These are phyloP conservation scores for Plasmodium chabaudi DNA, from an alignment of 169 alveolate species.

Conservation along the genomic window DNA sequence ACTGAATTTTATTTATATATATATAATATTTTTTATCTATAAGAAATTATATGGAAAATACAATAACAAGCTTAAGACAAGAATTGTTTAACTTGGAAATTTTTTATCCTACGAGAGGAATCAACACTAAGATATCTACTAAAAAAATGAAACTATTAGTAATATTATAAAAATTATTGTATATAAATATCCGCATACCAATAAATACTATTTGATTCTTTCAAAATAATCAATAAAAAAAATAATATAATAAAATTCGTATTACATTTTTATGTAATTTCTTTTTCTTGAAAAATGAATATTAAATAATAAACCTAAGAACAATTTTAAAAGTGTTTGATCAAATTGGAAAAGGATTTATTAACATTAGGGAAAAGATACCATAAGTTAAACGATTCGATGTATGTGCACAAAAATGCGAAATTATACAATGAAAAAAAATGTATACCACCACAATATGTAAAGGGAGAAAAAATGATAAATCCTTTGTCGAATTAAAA, in stretches of 20 bases:
- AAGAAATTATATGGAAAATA: no score
- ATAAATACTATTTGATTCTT: no score
- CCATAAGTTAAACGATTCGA: constrained; percentile 5
- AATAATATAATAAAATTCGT: neutral
- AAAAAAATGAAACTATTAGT: no score
- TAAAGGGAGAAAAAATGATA: constrained; percentile 2
- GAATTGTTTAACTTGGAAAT: no score
- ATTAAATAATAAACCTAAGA: neutral
- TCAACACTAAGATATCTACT: no score
- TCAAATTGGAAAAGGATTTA: neutral
- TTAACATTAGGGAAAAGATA: neutral
- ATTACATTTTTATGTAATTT: neutral
- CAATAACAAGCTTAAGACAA: no score
- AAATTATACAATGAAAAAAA: neutral
- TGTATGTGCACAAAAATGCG: neutral
- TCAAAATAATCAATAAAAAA: no score
- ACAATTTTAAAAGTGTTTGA: neutral
- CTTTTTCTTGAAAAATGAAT: constrained; percentile 5
- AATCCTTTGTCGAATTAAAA: neutral
- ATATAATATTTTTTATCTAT: neutral
- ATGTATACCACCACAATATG: neutral
- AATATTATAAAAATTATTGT: no score
- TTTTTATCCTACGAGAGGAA: no score
- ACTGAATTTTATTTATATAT: neutral
- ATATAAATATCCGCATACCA: no score